Base-by-base conservation (phyloP, 2,329 filamentous ascomycete species). In the Aspergillus clavatus region DNA sequence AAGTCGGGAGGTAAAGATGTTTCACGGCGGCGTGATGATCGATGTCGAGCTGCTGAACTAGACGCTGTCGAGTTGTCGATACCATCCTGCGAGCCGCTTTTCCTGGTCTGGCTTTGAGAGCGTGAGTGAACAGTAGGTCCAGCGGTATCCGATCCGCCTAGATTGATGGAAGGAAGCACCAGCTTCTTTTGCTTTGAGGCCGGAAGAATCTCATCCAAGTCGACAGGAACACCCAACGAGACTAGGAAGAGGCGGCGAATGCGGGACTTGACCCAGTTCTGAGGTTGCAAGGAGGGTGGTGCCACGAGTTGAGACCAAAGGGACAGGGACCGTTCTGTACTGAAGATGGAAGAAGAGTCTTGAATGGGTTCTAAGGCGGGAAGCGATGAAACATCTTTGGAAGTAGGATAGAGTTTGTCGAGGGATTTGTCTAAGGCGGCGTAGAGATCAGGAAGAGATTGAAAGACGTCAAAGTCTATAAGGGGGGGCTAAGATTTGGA, bases 181-280 rank as follows among this genome's bases (percentile, higher is more conserved):
- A 98, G 83, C 65, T 97, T 97, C 78, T 97, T 97, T 67, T 98
- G 93, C 69, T 97, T 97, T 10, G 88, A 95, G 0, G 91, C 90
- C 0, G 93, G 93, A 6, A 98, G 80, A 44, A 98, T 97, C 72
- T 98, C 93, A 68, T 98, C 93, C 0, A 98, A 78, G 60, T 98
- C 93, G 36, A 98, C 89, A 1, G 93, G 93, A 0, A 98, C 93
- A 14, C 93, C 93, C 0, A 98, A 80, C 1, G 90, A 96, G 43
- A 98, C 90, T 33, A 98, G 82, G 66, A 98, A 98, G 21, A 98
- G 80, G 22, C 93, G 87, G 42, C 93, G 84, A 57, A 95, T 98
- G 41, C 90, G 87, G 42, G 89, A 95, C 53, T 93, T 88, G 47
- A 96, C 94, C 93, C 93, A 98, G 68, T 98, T 93, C 0, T 93